These are phyloP conservation scores for Lippia alba DNA, from an alignment of 305 asterid species.

Conservation along the genomic window DNA sequence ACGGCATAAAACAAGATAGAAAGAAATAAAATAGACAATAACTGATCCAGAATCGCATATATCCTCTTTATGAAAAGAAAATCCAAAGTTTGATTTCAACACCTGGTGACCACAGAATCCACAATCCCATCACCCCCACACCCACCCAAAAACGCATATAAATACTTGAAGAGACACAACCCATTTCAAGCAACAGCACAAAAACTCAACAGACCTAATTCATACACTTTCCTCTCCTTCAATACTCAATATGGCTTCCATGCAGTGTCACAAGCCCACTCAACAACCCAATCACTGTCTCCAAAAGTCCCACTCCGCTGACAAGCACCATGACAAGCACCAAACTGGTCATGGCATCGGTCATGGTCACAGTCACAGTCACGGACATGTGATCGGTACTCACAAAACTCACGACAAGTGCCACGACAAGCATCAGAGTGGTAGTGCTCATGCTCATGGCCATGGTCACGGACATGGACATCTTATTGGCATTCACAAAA, in stretches of 20 bases:
- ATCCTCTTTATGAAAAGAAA: too few relatives aligned
- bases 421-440: constrained; percentile 8
- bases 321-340: constrained; percentile 11
- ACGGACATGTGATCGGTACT: too few relatives aligned
- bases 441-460: background rate
- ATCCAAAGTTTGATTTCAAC: too few relatives aligned
- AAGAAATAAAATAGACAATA: too few relatives aligned
- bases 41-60: too few relatives aligned
- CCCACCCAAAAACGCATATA: too few relatives aligned
- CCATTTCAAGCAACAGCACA: background rate
- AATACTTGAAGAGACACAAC: too few relatives aligned
- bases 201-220: constrained; percentile 2
- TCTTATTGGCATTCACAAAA: background rate
- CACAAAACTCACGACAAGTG: background rate
- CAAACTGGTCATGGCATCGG: background rate
- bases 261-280: constrained; percentile 33
- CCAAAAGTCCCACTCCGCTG: constrained; percentile 3
- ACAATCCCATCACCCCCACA: too few relatives aligned
- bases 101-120: too few relatives aligned
- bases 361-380: background rate
- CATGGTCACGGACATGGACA: constrained; percentile 21
- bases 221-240: background rate
- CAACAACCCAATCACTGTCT: constrained; percentile 20
- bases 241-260: constrained; percentile 37
- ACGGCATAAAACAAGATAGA: too few relatives aligned